Conservation (phyloP, 768 basidiomycete species). For the Leccinum barrowsii region DNA sequence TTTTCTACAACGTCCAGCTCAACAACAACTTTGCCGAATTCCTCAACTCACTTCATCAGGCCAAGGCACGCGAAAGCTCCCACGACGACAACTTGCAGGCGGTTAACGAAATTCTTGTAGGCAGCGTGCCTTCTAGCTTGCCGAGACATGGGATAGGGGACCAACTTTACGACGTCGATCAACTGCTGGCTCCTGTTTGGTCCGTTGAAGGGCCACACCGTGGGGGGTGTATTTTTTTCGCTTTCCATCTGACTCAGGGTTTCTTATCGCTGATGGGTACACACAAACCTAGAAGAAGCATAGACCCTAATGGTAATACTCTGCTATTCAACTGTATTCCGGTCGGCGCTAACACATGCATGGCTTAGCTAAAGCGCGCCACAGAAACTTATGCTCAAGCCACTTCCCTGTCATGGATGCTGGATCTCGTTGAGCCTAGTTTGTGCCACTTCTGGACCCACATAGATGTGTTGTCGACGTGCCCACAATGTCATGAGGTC, state of each 20-base stretch:
- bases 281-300: background rate
- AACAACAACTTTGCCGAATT: background rate
- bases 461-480: background rate
- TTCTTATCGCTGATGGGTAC: background rate
- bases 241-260: background rate
- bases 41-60: background rate
- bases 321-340: background rate
- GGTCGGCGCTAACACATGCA: background rate
- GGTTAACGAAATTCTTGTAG: background rate
- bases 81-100: background rate
- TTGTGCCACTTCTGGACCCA: background rate
- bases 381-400: background rate
- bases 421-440: background rate
- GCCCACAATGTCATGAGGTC: background rate
- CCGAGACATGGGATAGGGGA: background rate
- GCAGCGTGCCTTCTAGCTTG: background rate
- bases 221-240: background rate
- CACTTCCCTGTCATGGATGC: background rate
- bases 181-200: background rate
- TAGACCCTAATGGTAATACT: background rate
- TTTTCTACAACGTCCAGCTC: background rate
- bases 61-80: background rate
- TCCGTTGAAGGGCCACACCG: background rate
- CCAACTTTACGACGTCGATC: background rate
- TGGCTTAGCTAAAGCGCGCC: background rate